Evolutionary conservation across 306 rosid genomes (phyloP), one percentile per base, ranked within the genome.

Genomic region (Astragalus membranaceus): DNA sequence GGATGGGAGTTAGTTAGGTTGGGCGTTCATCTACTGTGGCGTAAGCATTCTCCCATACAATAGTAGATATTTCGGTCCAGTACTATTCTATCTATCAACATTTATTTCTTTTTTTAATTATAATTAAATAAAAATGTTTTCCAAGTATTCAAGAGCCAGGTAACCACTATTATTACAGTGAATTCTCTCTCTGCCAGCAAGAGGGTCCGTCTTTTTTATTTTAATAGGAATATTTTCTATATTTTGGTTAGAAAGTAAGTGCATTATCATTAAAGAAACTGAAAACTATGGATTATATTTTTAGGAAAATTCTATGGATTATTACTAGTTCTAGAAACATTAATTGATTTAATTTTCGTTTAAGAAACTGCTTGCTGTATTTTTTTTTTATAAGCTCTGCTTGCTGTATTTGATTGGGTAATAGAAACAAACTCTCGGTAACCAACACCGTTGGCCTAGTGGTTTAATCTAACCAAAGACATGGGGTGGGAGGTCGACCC

Each of bases 1-100:
- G 6, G 32, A 81, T 26, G 30, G 30, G 30, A 26, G 30, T 26
- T 26, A 1, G 82, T 85, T 87, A 85, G 96, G 91, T 88, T 78
- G 82, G 89, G 68, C 71, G 92, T 92, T 89, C 1, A 79, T 74
- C 83, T 74, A 73, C 82, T 73, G 66, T 72, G 62, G 67, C 78
- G 70, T 72, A 49, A 57, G 58, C 74, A 16, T 48, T 44, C 2
- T 4, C 23, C 10, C 43, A 33, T 46, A 30, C 64, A 48, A 11
- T 1, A 59, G 5, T 59, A 59, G 29, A 46, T 64, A 0, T 64
- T 71, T 71, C 48, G 56, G 64, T 78, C 69, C 58, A 14, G 13
- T 72, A 33, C 56, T 62, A 33, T 53, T 20, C 23, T 20, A 20
- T 20, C 32, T 6, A 20, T 20, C 14, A 67, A 44, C 7, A 47